phyloP scores from a whole-genome alignment of 148 eudicot genomes.

The Vaccinium darrowii region DNA sequence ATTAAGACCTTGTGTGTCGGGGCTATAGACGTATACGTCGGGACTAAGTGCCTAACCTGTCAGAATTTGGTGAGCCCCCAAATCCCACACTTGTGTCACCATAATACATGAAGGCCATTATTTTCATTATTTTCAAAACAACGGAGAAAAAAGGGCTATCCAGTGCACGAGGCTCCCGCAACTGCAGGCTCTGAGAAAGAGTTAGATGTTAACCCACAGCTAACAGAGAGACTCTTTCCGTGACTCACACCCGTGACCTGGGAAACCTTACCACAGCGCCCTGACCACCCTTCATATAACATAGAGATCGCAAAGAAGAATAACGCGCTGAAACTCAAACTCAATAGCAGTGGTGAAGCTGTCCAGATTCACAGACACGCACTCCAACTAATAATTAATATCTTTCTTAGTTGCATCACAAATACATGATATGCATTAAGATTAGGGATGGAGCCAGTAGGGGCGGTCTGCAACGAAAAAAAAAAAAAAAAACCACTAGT shows the following conservation, averaged over 20 bases:
- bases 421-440: background rate
- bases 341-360: background rate
- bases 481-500: no score
- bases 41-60: background rate
- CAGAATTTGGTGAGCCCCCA: background rate
- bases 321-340: background rate
- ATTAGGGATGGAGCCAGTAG: no score
- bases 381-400: no score
- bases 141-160: background rate
- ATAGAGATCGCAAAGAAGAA: background rate
- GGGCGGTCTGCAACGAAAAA: no score
- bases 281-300: background rate
- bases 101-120: no score
- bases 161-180: background rate
- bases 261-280: background rate
- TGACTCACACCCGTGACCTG: background rate
- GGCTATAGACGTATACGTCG: background rate
- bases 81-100: background rate
- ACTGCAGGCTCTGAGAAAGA: no score
- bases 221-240: background rate
- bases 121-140: no score
- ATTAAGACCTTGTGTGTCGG: background rate
- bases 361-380: background rate
- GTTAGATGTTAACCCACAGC: background rate
- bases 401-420: background rate